Evolutionary conservation across 2,329 filamentous ascomycete species (phyloP).

Genomic region (Pseudopithomyces chartarum): DNA sequence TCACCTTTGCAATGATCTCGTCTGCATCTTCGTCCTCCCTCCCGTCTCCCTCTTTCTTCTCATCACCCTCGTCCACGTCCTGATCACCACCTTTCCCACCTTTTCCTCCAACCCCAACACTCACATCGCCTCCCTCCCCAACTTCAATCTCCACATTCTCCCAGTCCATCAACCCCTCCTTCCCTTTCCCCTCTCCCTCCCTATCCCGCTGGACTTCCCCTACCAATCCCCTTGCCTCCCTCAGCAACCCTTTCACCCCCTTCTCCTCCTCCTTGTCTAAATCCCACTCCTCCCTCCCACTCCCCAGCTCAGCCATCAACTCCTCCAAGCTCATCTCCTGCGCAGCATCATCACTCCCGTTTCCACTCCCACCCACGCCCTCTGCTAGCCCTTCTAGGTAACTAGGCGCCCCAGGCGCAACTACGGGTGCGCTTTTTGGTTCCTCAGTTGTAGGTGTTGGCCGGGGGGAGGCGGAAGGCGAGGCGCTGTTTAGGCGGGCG

Average conservation of each 20-base stretch:
- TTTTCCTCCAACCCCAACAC: too few relatives aligned
- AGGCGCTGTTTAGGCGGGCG: slow-evolving; percentile 38
- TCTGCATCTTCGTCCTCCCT: slow-evolving; percentile 49
- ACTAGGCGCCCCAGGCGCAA: slow-evolving; percentile 40
- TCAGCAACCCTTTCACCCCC: slow-evolving; percentile 48
- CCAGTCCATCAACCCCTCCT: slow-evolving; percentile 34
- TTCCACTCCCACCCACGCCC: slow-evolving; percentile 29
- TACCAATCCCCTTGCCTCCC: slow-evolving; percentile 48
- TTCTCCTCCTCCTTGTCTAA: slow-evolving; percentile 47
- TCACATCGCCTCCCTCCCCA: slow-evolving; percentile 28
- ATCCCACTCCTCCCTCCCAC: slow-evolving; percentile 45
- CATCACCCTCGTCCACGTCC: slow-evolving; percentile 21
- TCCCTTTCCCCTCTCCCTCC: slow-evolving; percentile 11
- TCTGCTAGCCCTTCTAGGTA: slow-evolving; percentile 40
- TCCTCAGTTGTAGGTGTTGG: slow-evolving; percentile 22
- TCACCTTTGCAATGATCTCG: slow-evolving; percentile 52
- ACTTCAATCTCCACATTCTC: slow-evolving; percentile 39
- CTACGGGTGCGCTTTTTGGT: slow-evolving; percentile 18
- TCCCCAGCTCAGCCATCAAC: slow-evolving; percentile 48
- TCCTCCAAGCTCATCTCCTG: slow-evolving; percentile 55
- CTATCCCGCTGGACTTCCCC: slow-evolving; percentile 34
- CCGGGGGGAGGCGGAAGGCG: slow-evolving; percentile 33
- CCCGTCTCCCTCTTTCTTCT: slow-evolving; percentile 28
- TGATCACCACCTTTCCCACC: slow-evolving; percentile 21
- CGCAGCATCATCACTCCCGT: slow-evolving; percentile 36